Conservation (phyloP, 208 protist species). For the Wallacemonas sp. region DNA sequence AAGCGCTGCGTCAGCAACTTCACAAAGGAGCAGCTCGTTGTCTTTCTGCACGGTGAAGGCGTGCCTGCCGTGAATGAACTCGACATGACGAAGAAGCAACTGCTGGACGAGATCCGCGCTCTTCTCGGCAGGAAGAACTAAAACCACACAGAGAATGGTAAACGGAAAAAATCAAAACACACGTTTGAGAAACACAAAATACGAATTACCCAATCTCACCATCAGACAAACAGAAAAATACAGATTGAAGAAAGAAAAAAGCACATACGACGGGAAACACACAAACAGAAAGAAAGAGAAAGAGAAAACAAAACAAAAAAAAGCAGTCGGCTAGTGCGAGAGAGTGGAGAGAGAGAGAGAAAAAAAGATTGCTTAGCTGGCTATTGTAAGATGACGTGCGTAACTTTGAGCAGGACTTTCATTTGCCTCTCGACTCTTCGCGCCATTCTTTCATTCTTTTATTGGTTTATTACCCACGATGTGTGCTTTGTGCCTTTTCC, state of each 20-base stretch:
- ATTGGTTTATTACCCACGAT: too few species aligned
- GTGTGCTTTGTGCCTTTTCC: neutral
- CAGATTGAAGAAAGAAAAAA: constrained; percentile 13
- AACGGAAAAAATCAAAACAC: constrained; percentile 5
- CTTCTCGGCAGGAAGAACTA: constrained; percentile 27
- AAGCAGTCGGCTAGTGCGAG: too few species aligned
- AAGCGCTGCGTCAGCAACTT: constrained; percentile 32
- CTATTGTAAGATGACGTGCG: neutral
- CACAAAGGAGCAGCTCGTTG: constrained; percentile 38
- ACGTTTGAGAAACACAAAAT: neutral
- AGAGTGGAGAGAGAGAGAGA: too few species aligned
- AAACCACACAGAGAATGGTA: neutral
- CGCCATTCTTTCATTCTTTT: too few species aligned
- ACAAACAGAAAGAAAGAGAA: neutral
- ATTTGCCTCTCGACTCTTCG: too few species aligned
- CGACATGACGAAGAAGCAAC: constrained; percentile 44
- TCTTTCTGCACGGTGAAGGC: constrained; percentile 40
- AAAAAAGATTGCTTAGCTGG: constrained; percentile 3
- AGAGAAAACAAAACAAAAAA: constrained; percentile 13
- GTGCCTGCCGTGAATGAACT: constrained; percentile 18
- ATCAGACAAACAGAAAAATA: too few species aligned
- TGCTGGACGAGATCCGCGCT: constrained; percentile 54
- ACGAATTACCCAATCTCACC: too few species aligned
- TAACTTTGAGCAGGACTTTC: too few species aligned
- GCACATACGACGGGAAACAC: constrained; percentile 18